A percentile compares a stretch with the other conserved stretches of the same genome.
Evolutionary conservation across 225 moss, liverwort and hornwort genomes (phyloP).

Genomic region (Sphagnum tenellum): DNA sequence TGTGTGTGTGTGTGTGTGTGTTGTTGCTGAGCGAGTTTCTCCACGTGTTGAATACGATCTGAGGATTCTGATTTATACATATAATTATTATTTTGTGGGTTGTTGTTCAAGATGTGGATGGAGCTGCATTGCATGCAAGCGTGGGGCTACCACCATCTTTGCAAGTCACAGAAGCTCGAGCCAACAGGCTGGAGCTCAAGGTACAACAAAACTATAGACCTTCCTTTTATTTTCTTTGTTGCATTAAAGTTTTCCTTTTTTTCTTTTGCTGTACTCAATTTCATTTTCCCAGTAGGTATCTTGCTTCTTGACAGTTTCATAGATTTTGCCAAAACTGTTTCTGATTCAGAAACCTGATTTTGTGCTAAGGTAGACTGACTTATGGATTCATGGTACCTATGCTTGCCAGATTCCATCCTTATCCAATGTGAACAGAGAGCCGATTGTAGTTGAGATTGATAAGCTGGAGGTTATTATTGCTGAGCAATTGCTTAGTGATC

Average conservation of each 20-base stretch:
- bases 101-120: conserved; percentile 66
- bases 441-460: conserved; percentile 84
- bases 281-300: no score
- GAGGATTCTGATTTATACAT: no score
- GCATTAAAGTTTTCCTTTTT: no score
- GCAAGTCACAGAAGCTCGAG: conserved; percentile 77
- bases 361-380: no score
- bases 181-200: conserved; percentile 83
- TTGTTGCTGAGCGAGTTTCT: no score
- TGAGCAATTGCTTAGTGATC: conserved; percentile 57
- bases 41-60: no score
- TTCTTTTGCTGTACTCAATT: no score
- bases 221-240: neutral
- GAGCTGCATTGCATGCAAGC: conserved; percentile 85
- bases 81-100: neutral
- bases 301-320: no score
- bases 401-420: conserved; percentile 48
- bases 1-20: no score
- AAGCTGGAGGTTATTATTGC: conserved; percentile 73
- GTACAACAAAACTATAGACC: conserved; percentile 21
- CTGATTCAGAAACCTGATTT: no score
- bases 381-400: no score
- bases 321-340: no score
- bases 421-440: conserved; percentile 81
- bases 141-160: conserved; percentile 86